These are phyloP conservation scores for Athelia psychrophila DNA, from an alignment of 1,284 basidiomycete genomes.

Conservation along the genomic window DNA sequence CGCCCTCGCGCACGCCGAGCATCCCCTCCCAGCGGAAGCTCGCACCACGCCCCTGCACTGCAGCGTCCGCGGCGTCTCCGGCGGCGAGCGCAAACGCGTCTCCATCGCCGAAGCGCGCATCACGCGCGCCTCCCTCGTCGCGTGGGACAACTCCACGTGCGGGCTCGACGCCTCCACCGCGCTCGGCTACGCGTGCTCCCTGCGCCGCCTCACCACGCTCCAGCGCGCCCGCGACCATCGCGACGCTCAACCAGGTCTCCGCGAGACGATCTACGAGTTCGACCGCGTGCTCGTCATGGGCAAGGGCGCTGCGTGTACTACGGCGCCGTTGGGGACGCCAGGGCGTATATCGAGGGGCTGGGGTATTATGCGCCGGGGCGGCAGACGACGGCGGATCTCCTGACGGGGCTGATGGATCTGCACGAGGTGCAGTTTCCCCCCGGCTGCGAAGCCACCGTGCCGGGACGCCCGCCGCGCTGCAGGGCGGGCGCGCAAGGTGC, in stretches of 20 bases:
- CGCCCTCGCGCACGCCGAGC: too few species aligned
- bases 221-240: constrained; percentile 11
- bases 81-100: constrained; percentile 57
- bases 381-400: constrained; percentile 43
- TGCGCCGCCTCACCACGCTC: background rate
- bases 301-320: constrained; percentile 50
- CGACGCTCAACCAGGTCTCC: constrained; percentile 1
- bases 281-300: constrained; percentile 31
- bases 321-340: constrained; percentile 40
- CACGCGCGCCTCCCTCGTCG: constrained; percentile 40
- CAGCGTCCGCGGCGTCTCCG: constrained; percentile 38
- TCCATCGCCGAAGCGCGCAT: constrained; percentile 56
- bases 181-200: background rate
- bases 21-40: too few species aligned
- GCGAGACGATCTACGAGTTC: background rate
- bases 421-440: background rate
- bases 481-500: background rate
- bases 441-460: constrained; percentile 20
- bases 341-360: constrained; percentile 42
- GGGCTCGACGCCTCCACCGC: constrained; percentile 24
- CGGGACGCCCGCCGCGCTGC: constrained; percentile 39
- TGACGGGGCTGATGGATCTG: constrained; percentile 35
- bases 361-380: constrained; percentile 37
- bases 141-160: constrained; percentile 54
- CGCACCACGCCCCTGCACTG: too few species aligned